Conservation (phyloP, 2,329 filamentous ascomycete genomes). For the Pyrenochaeta sp. region DNA sequence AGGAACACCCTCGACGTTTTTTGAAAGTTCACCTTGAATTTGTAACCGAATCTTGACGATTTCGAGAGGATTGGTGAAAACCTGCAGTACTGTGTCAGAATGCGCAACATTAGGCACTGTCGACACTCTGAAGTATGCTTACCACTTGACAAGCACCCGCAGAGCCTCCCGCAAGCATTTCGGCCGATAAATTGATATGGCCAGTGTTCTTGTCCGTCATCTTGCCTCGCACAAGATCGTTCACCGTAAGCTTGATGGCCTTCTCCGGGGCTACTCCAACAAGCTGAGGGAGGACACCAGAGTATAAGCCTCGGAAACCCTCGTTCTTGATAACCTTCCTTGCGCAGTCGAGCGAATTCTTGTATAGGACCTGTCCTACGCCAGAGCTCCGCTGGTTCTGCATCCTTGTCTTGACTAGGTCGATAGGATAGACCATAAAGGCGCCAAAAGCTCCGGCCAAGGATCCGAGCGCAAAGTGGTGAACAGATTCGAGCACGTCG, state of each 20-base stretch:
- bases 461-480: constrained; percentile 90
- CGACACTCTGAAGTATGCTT: constrained; percentile 48
- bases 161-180: constrained; percentile 85
- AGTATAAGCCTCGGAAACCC: constrained; percentile 88
- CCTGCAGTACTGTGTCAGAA: constrained; percentile 56
- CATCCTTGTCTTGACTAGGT: constrained; percentile 97
- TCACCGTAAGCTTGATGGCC: constrained; percentile 98
- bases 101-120: not conserved
- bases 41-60: constrained; percentile 99
- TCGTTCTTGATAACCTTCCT: constrained; percentile 93
- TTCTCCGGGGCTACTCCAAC: constrained; percentile 99
- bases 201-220: constrained; percentile 78
- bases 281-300: constrained; percentile 91
- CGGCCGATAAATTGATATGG: constrained; percentile 72
- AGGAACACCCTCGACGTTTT: constrained; percentile 80
- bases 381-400: constrained; percentile 87
- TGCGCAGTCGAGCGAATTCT: constrained; percentile 96
- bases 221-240: constrained; percentile 83
- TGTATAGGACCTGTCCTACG: constrained; percentile 89
- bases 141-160: constrained; percentile 97
- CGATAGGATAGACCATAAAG: constrained; percentile 99
- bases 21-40: constrained; percentile 94
- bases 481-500: constrained; percentile 75
- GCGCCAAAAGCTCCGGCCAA: constrained; percentile 95
- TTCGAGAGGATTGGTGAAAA: constrained; percentile 97